These are phyloP conservation scores for Boletus calvinii DNA, from an alignment of 1,284 basidiomycete species.

Conservation along the genomic window DNA sequence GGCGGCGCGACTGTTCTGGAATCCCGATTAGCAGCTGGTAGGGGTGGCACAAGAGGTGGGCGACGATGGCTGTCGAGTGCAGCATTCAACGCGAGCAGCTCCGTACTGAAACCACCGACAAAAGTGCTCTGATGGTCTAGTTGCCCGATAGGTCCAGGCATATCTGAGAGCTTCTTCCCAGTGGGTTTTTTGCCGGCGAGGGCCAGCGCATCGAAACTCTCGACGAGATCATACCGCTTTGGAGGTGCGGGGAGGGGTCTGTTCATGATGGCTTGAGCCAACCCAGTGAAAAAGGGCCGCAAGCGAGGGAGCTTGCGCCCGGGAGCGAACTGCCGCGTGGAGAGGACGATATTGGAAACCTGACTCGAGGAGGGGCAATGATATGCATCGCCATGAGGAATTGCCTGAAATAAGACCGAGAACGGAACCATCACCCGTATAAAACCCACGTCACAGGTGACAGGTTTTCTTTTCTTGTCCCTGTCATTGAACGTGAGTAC, in stretches of 20 bases:
- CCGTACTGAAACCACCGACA: constrained; percentile 34
- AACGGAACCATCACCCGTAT: background rate
- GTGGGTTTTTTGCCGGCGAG: constrained; percentile 24
- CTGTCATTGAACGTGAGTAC: background rate
- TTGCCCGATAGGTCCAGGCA: background rate
- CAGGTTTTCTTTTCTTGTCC: background rate
- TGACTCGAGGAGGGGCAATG: constrained; percentile 12
- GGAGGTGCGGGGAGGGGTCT: constrained; percentile 18
- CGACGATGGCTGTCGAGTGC: constrained; percentile 14
- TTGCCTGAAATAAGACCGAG: constrained; percentile 1
- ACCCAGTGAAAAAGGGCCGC: constrained; percentile 11
- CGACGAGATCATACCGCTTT: constrained; percentile 34
- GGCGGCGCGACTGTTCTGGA: constrained; percentile 8
- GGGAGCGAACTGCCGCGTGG: background rate
- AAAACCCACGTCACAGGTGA: background rate
- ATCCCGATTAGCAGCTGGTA: background rate
- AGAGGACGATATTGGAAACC: constrained; percentile 16
- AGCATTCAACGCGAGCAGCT: constrained; percentile 12
- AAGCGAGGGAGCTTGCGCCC: constrained; percentile 17
- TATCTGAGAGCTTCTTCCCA: constrained; percentile 22
- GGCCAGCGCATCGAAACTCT: constrained; percentile 40
- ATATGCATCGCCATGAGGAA: constrained; percentile 12
- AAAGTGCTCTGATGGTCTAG: constrained; percentile 16
- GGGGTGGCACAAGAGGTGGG: constrained; percentile 1
- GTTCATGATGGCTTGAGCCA: constrained; percentile 23